phyloP scores from a whole-genome alignment of 305 asterid species.

The Fraxinus floribunda region DNA sequence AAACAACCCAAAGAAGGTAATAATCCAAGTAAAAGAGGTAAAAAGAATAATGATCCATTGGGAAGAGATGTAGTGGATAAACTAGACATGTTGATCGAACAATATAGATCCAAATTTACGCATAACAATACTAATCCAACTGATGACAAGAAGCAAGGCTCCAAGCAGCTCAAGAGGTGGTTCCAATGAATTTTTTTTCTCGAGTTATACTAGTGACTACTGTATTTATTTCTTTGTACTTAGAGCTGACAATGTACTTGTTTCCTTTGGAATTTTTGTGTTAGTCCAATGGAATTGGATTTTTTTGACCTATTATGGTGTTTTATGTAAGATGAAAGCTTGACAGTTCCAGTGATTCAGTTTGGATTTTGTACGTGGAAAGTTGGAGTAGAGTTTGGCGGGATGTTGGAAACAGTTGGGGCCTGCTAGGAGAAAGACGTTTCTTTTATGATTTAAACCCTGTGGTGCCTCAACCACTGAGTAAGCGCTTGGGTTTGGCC shows the following conservation, averaged over 20 bases:
- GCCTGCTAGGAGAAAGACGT: neutral
- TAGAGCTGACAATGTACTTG: neutral
- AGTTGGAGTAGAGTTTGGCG: neutral
- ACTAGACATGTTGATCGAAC: conserved; percentile 76
- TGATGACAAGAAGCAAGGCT: conserved; percentile 46
- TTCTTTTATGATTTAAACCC: neutral
- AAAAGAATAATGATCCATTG: conserved; percentile 62
- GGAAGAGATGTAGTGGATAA: conserved; percentile 77
- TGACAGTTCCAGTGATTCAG: neutral
- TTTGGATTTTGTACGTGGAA: neutral
- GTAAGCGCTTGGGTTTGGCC: neutral
- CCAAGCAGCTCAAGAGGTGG: conserved; percentile 82
- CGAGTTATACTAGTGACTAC: neutral
- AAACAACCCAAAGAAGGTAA: conserved; percentile 32
- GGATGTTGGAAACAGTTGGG: neutral
- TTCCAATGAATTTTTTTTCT: conserved; percentile 47
- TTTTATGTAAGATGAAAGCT: neutral
- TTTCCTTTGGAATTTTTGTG: neutral
- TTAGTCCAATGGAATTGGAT: neutral
- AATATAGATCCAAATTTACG: conserved; percentile 69
- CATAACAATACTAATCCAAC: conserved; percentile 38
- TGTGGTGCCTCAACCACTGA: neutral
- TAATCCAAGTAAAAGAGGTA: conserved; percentile 38
- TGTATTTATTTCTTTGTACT: neutral
- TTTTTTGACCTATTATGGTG: neutral